Conservation (phyloP, 768 basidiomycete genomes). For the Ramaria sp. region DNA sequence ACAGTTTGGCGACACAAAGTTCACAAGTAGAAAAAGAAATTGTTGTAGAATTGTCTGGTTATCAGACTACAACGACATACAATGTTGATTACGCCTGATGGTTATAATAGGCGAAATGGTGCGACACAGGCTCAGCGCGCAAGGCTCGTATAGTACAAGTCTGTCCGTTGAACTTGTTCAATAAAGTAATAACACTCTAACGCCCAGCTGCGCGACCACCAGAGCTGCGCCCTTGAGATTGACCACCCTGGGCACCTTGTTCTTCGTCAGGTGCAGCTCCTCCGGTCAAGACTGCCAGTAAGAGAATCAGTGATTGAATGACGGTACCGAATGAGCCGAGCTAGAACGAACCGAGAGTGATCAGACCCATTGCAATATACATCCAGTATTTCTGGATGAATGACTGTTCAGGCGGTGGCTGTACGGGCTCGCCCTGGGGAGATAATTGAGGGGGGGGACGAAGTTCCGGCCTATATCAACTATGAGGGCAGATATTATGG, state of each 20-base stretch:
- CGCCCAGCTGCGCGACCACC: background rate
- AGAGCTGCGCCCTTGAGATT: background rate
- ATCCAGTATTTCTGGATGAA: constrained; percentile 91
- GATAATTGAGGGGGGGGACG: constrained; percentile 58
- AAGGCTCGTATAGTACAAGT: no score
- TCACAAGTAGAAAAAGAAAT: background rate
- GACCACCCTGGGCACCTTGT: background rate
- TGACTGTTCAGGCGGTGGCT: constrained; percentile 55
- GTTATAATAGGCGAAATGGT: no score
- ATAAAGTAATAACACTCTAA: background rate
- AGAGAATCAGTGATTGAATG: background rate
- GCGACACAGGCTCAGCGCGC: no score
- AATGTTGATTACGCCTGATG: no score
- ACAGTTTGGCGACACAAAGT: background rate
- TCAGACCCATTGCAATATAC: constrained; percentile 51
- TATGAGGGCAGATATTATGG: background rate
- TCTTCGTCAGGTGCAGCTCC: constrained; percentile 4
- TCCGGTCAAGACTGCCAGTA: background rate
- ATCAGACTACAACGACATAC: no score
- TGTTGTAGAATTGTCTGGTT: no score
- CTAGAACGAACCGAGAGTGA: constrained; percentile 30
- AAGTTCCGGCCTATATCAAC: constrained; percentile 46
- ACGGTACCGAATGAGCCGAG: background rate
- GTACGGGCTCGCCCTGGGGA: constrained; percentile 51
- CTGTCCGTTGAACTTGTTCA: no score